Percentiles rank a stretch among this genome's conserved stretches.
Evolutionary conservation across 257 asterid genomes (phyloP).

Genomic region (Lycium ferocissimum): DNA sequence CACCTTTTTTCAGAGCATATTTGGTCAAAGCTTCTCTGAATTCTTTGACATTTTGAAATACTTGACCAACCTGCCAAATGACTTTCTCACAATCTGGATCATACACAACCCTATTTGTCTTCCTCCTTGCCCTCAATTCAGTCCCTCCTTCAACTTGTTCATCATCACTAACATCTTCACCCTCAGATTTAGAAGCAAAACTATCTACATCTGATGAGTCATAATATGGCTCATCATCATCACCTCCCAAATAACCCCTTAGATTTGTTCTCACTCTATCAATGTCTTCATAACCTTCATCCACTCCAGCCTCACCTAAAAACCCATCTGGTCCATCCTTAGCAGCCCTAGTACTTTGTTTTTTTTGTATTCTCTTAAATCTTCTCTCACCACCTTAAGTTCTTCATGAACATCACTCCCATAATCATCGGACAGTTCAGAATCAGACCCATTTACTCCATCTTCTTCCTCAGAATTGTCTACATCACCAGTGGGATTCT

Average conservation of each 20-base stretch:
- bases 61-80: neutral
- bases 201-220: neutral
- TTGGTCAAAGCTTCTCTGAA: neutral
- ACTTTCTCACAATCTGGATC: neutral
- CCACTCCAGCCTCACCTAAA: neutral
- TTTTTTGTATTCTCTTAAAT: neutral
- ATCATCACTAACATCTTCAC: neutral
- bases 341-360: neutral
- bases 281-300: neutral
- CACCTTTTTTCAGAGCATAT: neutral
- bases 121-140: neutral
- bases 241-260: neutral
- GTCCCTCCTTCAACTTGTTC: neutral
- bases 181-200: neutral
- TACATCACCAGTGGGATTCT: neutral
- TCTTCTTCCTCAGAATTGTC: neutral
- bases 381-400: neutral
- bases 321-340: neutral
- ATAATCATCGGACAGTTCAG: neutral
- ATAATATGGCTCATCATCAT: neutral
- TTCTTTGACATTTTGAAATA: neutral
- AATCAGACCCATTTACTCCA: neutral
- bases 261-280: neutral
- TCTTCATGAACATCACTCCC: neutral
- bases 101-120: neutral